Evolutionary conservation across 176 grass and related monocot genomes (phyloP), one percentile per base, ranked within the genome.

Genomic region (Neostapfia colusana): DNA sequence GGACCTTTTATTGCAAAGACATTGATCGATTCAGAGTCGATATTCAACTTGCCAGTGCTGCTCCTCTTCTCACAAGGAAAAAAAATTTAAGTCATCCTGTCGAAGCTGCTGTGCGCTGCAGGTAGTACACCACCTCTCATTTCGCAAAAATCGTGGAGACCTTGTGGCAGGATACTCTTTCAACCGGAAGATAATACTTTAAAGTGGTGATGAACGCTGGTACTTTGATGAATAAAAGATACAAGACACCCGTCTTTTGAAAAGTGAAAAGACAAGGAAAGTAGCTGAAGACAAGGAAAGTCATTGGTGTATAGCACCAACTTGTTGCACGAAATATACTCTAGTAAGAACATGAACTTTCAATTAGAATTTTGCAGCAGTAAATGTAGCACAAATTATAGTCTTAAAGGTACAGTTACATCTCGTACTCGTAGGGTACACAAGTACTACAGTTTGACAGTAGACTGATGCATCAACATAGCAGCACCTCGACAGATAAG

Each of bases 371-470:
- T 66, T 88, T 59, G 45, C 71, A 58, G 76, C 38, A 65, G 77
- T 76, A 80, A 75, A 71, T 84, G 81, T 15, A 81, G 48, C 71
- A 88, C 31, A 31, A 31, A 31, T 2, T 31, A 31, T 31, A 31
- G 31, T 31, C 31, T 31, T 31, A 3, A 2, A 31, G 31, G 31
- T 31, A 1, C 31, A 31, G 31, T 31, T 1, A 31, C 31, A 31
- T 31, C 20, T 69, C 70, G 55, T 62, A 63, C 20, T 69, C 70
- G 55, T 62, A 63, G 70, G 75, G 31, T 64, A 65, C 70, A 88
- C 55, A 79, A n/a, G 81, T 75, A 39, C 71, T 84, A 81, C 65
- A 81, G 31, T 81, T 73, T 50, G 58, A 63, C 76, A 77, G 80
- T 72, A 59, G 44, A 76, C 38, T 46, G 72, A 25, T 70, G 72